Percentiles rank a stretch among this genome's conserved stretches.
Evolutionary conservation across 805 yeast genomes (phyloP).

Genomic region (Metschnikowia dekortorum): DNA sequence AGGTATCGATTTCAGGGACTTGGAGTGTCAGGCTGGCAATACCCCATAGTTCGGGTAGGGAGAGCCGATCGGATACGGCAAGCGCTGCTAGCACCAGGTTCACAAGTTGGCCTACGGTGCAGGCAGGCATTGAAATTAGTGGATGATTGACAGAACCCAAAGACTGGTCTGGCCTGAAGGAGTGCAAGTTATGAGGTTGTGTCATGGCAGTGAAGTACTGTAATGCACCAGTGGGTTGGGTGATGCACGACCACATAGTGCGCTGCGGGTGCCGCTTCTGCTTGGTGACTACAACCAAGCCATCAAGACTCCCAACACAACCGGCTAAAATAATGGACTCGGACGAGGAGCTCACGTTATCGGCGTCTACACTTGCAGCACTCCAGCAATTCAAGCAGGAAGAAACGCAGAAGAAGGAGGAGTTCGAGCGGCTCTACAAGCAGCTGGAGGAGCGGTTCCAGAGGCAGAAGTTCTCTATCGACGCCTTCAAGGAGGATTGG

Average conservation of each 20-base stretch:
- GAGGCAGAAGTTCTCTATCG: slow-evolving; percentile 51
- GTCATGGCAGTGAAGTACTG: not conserved
- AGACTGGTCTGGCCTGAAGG: not conserved
- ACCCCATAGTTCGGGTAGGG: slow-evolving; percentile 13
- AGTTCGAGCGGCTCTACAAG: slow-evolving; percentile 50
- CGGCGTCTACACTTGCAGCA: slow-evolving; percentile 50
- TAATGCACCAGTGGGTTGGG: not conserved
- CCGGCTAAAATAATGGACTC: slow-evolving; percentile 26
- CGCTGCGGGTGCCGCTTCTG: not conserved
- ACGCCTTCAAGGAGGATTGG: slow-evolving; percentile 87
- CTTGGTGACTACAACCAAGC: not conserved
- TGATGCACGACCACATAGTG: slow-evolving; percentile 2
- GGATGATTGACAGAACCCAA: not conserved
- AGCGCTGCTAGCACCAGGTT: slow-evolving; percentile 11
- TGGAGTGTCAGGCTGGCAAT: slow-evolving; percentile 4
- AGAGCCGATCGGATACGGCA: slow-evolving; percentile 15
- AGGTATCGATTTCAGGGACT: slow-evolving; percentile 23
- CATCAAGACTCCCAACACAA: not conserved
- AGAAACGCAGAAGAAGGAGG: slow-evolving; percentile 51
- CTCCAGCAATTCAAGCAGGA: slow-evolving; percentile 63
- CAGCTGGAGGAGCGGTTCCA: slow-evolving; percentile 56
- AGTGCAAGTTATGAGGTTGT: no score
- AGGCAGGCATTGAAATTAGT: slow-evolving; percentile 10
- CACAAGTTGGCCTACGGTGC: slow-evolving; percentile 15
- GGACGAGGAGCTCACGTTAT: slow-evolving; percentile 42